Conservation (phyloP, 805 yeast genomes). For the Candida ulmi region DNA sequence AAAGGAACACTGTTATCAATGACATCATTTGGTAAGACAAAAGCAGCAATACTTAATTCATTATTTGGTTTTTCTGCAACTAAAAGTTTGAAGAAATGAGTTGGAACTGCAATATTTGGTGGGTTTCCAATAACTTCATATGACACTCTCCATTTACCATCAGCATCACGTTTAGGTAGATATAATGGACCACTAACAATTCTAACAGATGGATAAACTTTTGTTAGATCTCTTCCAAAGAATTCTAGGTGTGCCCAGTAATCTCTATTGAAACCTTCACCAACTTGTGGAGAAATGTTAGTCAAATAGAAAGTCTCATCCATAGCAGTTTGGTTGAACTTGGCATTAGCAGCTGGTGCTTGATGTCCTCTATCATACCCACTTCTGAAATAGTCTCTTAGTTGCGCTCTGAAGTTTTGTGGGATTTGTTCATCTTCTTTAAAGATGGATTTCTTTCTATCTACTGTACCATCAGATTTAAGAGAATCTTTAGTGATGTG, state of each 20-base stretch:
- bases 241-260: slow-evolving; percentile 97
- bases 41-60: slow-evolving; percentile 75
- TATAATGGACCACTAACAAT: slow-evolving; percentile 92
- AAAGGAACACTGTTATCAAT: slow-evolving; percentile 71
- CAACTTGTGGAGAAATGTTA: slow-evolving; percentile 95
- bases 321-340: slow-evolving; percentile 87
- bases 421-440: slow-evolving; percentile 86
- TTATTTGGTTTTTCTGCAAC: slow-evolving; percentile 66
- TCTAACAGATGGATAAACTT: slow-evolving; percentile 68
- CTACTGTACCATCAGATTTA: slow-evolving; percentile 43
- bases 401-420: slow-evolving; percentile 60
- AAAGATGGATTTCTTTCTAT: slow-evolving; percentile 77
- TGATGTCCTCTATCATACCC: slow-evolving; percentile 97
- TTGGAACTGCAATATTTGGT: slow-evolving; percentile 94
- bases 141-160: slow-evolving; percentile 78
- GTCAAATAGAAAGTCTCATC: slow-evolving; percentile 87
- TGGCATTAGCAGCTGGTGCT: slow-evolving; percentile 98
- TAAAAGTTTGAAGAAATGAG: slow-evolving; percentile 88
- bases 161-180: slow-evolving; percentile 67
- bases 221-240: slow-evolving; percentile 73
- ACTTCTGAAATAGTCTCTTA: slow-evolving; percentile 85
- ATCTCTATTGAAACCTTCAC: slow-evolving; percentile 95
- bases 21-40: slow-evolving; percentile 84
- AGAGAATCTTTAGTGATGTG: slow-evolving; percentile 77
- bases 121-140: slow-evolving; percentile 97